Evolutionary conservation across 495 filamentous ascomycete genomes (phyloP), one percentile per base, ranked within the genome.

Genomic region (Acidomyces sp.): DNA sequence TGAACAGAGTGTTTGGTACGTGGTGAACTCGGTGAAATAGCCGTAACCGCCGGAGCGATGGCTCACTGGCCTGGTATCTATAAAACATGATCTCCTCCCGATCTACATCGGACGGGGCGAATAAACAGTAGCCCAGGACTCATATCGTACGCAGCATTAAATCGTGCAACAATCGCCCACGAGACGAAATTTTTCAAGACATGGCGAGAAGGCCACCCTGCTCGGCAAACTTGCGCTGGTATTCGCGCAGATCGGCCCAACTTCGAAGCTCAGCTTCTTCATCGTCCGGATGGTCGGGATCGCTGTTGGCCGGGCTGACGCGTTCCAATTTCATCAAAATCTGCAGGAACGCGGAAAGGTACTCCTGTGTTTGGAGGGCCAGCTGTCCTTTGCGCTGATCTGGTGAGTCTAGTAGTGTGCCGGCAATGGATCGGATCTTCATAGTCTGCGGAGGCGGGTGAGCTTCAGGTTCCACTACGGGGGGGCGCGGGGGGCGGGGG

Each of bases 211-310:
- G 34, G 3, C 59, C 55, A 10, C 80, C 80, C 7, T 62, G 69
- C 40, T 76, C 71, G n/a, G 71, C 68, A 52, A 85, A 84, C 31
- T 73, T 72, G 37, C 71, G 52, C 60, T 86, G 84, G 42, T 78
- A 77, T 37, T 82, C 74, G 37, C 78, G 72, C 51, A 92, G 58
- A 53, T 76, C 79, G 0, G 74, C 73, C 84, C 84, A 92, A 35
- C 69, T 67, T 26, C 71, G 62, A 42, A 86, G 53, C 51, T 84
- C 79, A 36, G 74, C 67, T 57, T 87, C 81, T 34, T 87, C 83
- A 18, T 78, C 75, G 31, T 74, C 68, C 3, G 50, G 43, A 25
- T 55, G 57, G 35, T 50, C 56, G 6, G 49, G 44, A 38, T 61
- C 54, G 17, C 45, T 39, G 32, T 51, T 51, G 11, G 42, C 48